These are phyloP conservation scores for Persicaria tinctoria DNA, from an alignment of 148 eudicot species.

Conservation along the genomic window DNA sequence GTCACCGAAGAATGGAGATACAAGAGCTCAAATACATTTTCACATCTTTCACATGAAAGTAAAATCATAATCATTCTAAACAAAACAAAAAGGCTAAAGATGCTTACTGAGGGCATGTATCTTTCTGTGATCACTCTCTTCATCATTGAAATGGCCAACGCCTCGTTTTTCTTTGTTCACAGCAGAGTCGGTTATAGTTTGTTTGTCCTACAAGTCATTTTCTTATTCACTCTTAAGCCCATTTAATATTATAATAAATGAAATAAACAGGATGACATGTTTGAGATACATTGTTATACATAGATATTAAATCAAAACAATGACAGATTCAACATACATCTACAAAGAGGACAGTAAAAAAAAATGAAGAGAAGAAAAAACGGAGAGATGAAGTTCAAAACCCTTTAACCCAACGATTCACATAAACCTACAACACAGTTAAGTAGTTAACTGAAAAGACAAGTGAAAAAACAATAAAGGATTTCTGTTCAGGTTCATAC, in stretches of 20 bases:
- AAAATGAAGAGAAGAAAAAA: neutral
- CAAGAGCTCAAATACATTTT: neutral
- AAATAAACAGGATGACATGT: neutral
- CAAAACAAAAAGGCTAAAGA: conserved; percentile 6
- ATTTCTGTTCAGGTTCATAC: no score
- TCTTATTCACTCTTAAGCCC: neutral
- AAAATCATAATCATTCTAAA: neutral
- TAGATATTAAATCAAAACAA: neutral
- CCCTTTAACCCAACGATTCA: neutral
- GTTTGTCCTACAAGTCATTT: conserved; percentile 4
- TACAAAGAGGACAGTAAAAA: neutral
- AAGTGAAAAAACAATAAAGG: no score
- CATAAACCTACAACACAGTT: neutral
- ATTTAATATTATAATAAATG: neutral
- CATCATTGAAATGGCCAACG: conserved; percentile 63
- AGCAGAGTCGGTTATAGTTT: conserved; percentile 14
- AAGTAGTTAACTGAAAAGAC: no score
- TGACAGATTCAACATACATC: no score
- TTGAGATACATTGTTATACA: conserved; percentile 29
- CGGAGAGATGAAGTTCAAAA: neutral
- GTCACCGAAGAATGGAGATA: neutral
- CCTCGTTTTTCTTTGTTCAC: conserved; percentile 34
- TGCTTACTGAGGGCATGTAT: conserved; percentile 78
- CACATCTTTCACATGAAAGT: neutral
- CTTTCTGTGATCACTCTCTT: conserved; percentile 54